Evolutionary conservation across 140 eudicot genomes (phyloP), one percentile per base, ranked within the genome.

Genomic region (Ambrosia hybrid): DNA sequence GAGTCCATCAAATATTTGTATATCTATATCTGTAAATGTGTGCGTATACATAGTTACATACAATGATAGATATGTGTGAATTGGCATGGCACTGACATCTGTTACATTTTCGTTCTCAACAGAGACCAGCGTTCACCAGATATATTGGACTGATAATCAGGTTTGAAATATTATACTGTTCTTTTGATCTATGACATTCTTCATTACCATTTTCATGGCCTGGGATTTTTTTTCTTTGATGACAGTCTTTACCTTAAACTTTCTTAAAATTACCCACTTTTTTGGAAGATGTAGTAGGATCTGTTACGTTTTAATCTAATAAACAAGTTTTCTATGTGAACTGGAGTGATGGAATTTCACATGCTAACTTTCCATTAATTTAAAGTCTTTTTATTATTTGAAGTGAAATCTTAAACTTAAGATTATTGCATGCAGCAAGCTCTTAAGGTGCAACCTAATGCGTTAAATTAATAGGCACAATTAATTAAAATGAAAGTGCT

Each of bases 41-140:
- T 26, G 9, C 39, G 13, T 9, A 15, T 63, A 55, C 55, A 43
- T 5, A 61, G 17, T 5, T 11, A 55, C 12, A 53, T 26, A 53
- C 51, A 30, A 30, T 30, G 34, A 2, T 12, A 5, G 17, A 33
- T 1, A 6, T 75, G 55, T 64, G 26, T 67, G 75, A 14, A 15
- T 55, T 15, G 14, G 51, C 45, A 21, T 66, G 70, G 34, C 67
- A 45, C 81, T 76, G 59, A 76, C 76, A 33, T 56, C 0, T 59
- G 71, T 67, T 16, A 17, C 43, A 37, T 72, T 81, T 72, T 53
- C 38, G n/a, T 76, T 6, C 14, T 39, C 36, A 38, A 56, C 85
- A 81, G 82, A 81, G 78, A 63, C 82, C 85, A 57, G 81, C 81
- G 64, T 76, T 80, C 78, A 80, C 81, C 71, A 76, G 84, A 75